Conservation (phyloP, 2,329 filamentous ascomycete species). For the Sporothrix phasma region DNA sequence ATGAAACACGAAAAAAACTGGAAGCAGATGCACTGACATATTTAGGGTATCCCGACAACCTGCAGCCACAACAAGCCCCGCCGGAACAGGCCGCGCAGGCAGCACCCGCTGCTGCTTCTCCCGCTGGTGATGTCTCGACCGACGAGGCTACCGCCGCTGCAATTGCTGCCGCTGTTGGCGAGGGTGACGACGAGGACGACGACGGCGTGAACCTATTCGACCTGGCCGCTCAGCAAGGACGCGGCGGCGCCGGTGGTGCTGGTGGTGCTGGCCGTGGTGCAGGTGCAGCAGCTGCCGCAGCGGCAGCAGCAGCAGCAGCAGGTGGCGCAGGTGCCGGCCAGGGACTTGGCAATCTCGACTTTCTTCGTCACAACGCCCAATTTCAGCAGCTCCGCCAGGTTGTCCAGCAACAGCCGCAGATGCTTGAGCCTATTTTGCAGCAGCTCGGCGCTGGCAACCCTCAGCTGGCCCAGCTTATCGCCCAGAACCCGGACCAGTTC, state of each 20-base stretch:
- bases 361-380: slow-evolving; percentile 87
- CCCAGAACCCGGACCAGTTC: slow-evolving; percentile 86
- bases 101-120: slow-evolving; percentile 19
- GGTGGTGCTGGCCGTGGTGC: slow-evolving; percentile 34
- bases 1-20: neutral
- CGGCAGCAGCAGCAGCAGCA: slow-evolving; percentile 37
- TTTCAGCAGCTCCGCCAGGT: slow-evolving; percentile 97
- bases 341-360: slow-evolving; percentile 73
- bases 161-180: slow-evolving; percentile 31
- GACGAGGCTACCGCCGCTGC: slow-evolving; percentile 34
- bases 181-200: slow-evolving; percentile 43
- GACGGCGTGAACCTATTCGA: slow-evolving; percentile 84
- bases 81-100: slow-evolving; percentile 16
- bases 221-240: slow-evolving; percentile 66
- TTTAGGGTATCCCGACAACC: slow-evolving; percentile 81
- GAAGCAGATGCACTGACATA: neutral
- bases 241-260: slow-evolving; percentile 34
- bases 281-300: slow-evolving; percentile 34
- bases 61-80: slow-evolving; percentile 44
- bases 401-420: slow-evolving; percentile 93
- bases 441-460: slow-evolving; percentile 93
- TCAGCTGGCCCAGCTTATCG: slow-evolving; percentile 84
- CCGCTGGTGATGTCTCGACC: slow-evolving; percentile 35
- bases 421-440: slow-evolving; percentile 96
- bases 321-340: slow-evolving; percentile 35